These are phyloP conservation scores for Xylona heveae DNA, from an alignment of 495 filamentous ascomycete species.

Conservation along the genomic window DNA sequence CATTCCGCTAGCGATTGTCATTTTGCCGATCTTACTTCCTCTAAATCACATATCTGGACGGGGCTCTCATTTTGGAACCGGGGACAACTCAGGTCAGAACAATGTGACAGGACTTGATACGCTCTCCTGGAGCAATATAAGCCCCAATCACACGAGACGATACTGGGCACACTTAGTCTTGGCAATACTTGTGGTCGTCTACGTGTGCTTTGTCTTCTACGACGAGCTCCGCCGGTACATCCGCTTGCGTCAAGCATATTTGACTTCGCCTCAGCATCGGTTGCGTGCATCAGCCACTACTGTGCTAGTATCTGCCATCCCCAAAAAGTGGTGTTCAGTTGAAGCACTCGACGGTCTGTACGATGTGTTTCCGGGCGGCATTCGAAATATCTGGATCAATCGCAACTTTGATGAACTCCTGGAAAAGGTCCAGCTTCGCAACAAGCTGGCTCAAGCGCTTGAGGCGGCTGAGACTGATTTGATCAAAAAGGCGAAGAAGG, in stretches of 20 bases:
- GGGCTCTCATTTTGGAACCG: conserved; percentile 26
- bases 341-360: conserved; percentile 70
- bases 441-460: conserved; percentile 45
- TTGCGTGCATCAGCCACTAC: conserved; percentile 91
- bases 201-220: conserved; percentile 78
- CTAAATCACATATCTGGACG: conserved; percentile 59
- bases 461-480: conserved; percentile 73
- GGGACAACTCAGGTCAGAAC: conserved; percentile 19
- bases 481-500: conserved; percentile 56
- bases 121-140: conserved; percentile 84
- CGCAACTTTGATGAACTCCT: conserved; percentile 73
- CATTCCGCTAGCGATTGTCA: conserved; percentile 50
- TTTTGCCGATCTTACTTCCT: conserved; percentile 72
- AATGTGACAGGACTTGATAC: conserved; percentile 53
- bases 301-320: conserved; percentile 78
- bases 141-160: conserved; percentile 39
- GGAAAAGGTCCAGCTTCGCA: conserved; percentile 64
- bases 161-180: conserved; percentile 82
- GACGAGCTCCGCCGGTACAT: conserved; percentile 79
- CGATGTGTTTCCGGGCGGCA: conserved; percentile 89
- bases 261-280: conserved; percentile 91
- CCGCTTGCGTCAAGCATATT: conserved; percentile 76
- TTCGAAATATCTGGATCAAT: conserved; percentile 94
- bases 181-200: conserved; percentile 58
- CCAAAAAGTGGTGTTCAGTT: conserved; percentile 65